Percentiles rank a stretch among this genome's conserved stretches.
Conservation (phyloP, 2,329 filamentous ascomycete genomes). For the Colletotrichum brevisporum region DNA sequence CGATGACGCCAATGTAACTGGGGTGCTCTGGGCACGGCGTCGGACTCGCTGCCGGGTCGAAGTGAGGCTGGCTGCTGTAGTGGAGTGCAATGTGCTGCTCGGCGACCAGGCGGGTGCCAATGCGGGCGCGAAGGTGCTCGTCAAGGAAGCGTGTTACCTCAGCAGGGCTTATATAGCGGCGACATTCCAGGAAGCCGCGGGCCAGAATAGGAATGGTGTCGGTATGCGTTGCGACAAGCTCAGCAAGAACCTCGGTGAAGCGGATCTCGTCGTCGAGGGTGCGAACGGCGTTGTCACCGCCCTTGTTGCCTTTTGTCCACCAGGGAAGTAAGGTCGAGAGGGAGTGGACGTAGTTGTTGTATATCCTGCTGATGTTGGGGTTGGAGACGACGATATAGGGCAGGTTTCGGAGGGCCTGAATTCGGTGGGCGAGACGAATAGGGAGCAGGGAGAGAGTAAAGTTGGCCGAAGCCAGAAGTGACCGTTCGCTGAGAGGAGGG, state of each 20-base stretch:
- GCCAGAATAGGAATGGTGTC: conserved; percentile 96
- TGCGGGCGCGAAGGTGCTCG: conserved; percentile 91
- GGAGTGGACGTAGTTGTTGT: conserved; percentile 96
- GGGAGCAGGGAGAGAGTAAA: conserved; percentile 95
- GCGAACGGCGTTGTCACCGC: conserved; percentile 68
- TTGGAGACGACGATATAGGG: conserved; percentile 99
- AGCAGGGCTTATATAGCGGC: conserved; percentile 85
- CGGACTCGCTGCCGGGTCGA: conserved; percentile 66
- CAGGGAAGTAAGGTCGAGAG: conserved; percentile 92
- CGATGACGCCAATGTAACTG: conserved; percentile 94
- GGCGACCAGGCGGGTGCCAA: conserved; percentile 92
- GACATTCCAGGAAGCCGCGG: conserved; percentile 91
- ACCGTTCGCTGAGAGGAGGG: conserved; percentile 84
- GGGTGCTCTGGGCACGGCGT: conserved; percentile 66
- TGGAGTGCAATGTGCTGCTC: conserved; percentile 98
- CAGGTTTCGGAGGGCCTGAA: conserved; percentile 91
- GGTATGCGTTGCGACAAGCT: conserved; percentile 93
- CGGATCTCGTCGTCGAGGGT: conserved; percentile 88
- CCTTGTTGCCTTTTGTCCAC: conserved; percentile 52
- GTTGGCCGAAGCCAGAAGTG: conserved; percentile 91
- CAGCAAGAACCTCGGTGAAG: conserved; percentile 93
- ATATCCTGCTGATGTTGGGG: conserved; percentile 92
- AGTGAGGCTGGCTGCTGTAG: conserved; percentile 77
- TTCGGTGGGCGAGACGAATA: conserved; percentile 91
- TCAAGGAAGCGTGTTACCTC: conserved; percentile 95